Conservation (phyloP, 805 yeast species). For the Brettanomyces sp. region DNA sequence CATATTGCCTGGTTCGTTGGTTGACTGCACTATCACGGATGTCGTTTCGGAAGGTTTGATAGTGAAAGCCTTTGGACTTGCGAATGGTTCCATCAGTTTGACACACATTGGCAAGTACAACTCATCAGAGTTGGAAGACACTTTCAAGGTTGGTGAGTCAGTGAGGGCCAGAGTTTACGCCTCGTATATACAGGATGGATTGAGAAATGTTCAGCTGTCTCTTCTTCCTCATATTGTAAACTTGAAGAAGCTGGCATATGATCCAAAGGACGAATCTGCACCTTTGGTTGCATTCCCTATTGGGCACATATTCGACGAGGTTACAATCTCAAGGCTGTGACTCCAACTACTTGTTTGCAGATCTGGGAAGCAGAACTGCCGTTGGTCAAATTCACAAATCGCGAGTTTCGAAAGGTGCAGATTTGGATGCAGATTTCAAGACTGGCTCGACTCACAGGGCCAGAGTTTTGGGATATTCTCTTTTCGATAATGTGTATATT, state of each 20-base stretch:
- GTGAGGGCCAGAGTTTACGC: slow-evolving; percentile 67
- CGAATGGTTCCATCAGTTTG: slow-evolving; percentile 60
- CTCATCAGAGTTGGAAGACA: slow-evolving; percentile 42
- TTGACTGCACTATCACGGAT: slow-evolving; percentile 62
- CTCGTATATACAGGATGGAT: slow-evolving; percentile 35
- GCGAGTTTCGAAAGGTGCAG: slow-evolving; percentile 42
- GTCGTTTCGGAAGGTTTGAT: slow-evolving; percentile 52
- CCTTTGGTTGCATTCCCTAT: slow-evolving; percentile 62
- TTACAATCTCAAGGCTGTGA: slow-evolving; percentile 52
- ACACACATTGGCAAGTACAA: slow-evolving; percentile 51
- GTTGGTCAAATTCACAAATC: slow-evolving; percentile 77
- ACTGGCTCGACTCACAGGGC: slow-evolving; percentile 65
- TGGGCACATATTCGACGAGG: slow-evolving; percentile 61
- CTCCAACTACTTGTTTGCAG: slow-evolving; percentile 44
- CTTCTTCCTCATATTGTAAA: slow-evolving; percentile 43
- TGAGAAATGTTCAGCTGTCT: slow-evolving; percentile 58
- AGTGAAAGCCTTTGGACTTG: slow-evolving; percentile 67
- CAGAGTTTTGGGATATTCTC: slow-evolving; percentile 64
- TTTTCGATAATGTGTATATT: slow-evolving; percentile 55
- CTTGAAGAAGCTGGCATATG: slow-evolving; percentile 14
- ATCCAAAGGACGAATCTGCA: slow-evolving; percentile 19
- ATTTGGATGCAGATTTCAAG: slow-evolving; percentile 39
- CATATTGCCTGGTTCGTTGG: slow-evolving; percentile 75
- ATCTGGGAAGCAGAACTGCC: slow-evolving; percentile 41
- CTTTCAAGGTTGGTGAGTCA: slow-evolving; percentile 57